Evolutionary conservation across 1,284 basidiomycete species (phyloP).

Genomic region (Trichosporon sp.): DNA sequence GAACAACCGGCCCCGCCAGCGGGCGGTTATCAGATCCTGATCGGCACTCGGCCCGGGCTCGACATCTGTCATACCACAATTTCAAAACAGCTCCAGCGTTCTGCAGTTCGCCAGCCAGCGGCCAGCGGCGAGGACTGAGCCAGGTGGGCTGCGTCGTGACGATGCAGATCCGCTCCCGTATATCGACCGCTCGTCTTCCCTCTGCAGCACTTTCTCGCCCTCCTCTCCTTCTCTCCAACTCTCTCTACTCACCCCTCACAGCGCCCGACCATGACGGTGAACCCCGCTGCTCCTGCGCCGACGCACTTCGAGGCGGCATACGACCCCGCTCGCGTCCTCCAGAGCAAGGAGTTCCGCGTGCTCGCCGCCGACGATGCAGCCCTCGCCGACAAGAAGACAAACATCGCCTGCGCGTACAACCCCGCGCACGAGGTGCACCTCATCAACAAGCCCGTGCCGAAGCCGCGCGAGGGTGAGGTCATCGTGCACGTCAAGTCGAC

Average conservation of each 20-base stretch:
- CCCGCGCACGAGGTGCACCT: constrained; percentile 48
- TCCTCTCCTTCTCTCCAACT: neutral
- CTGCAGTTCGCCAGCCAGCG: no score
- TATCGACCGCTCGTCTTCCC: neutral
- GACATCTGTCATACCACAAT: neutral
- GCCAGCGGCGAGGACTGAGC: neutral
- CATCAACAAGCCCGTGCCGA: constrained; percentile 46
- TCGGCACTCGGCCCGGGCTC: neutral
- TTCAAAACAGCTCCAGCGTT: no score
- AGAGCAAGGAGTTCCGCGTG: constrained; percentile 41
- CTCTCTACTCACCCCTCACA: neutral
- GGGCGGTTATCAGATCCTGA: neutral
- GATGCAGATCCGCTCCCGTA: neutral
- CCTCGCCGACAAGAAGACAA: constrained; percentile 24
- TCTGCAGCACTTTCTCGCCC: neutral
- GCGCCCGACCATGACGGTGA: constrained; percentile 5
- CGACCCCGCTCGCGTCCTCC: constrained; percentile 41
- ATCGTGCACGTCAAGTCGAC: constrained; percentile 50
- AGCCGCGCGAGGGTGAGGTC: constrained; percentile 47
- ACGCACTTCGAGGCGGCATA: constrained; percentile 35
- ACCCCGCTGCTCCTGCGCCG: neutral
- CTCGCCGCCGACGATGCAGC: constrained; percentile 30
- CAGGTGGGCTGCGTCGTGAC: neutral
- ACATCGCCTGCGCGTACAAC: constrained; percentile 50
- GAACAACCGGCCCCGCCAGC: neutral